Base-by-base conservation (phyloP, 768 basidiomycete genomes). In the Kwoniella sp. region DNA sequence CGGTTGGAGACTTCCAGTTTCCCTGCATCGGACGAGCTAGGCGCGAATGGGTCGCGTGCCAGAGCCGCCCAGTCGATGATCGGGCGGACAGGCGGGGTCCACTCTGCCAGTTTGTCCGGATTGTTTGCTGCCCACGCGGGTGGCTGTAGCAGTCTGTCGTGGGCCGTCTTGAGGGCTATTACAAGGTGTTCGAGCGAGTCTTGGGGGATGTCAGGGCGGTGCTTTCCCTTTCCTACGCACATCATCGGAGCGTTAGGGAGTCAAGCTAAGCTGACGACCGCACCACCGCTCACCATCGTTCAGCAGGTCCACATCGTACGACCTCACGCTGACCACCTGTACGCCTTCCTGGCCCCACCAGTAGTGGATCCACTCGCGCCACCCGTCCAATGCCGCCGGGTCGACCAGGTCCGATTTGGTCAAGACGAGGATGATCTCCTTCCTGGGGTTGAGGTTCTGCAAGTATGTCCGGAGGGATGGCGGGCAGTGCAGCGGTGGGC, bases 361-460 rank as follows among this genome's bases (percentile, higher is more conserved):
- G 14, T 45, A 40, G 36, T 66, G 68, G 22, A 64, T 57, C 72
- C 72, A 73, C 37, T 40, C 47, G 46, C 40, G 58, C 72, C 72
- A 73, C 15, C 60, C 68, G 12, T 54, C 58, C 41, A 66, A 37
- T 9, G 69, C 65, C 2, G 40, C 60, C 3, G 82, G 84, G 70
- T 88, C 81, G 53, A 96, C 93, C 31, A 90, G 65, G 20, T 89
- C 89, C 3, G 83, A 78, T 23, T 89, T 89, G 75, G 88, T 87
- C 10, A 87, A 81, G 6, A 95, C 91, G 6, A 95, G 91, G 77
- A 92, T 93, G 70, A 99, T 93, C 0, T 88, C 89, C 65, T 88
- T 95, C 52, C 78, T 91, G 1, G 66, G 57, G 56, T 62, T 63
- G 6, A 65, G 52, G 37, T 37, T 50, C 29, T 70, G 60, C 0